These are phyloP conservation scores for Paxillus involutus DNA, from an alignment of 768 basidiomycete genomes.

Conservation along the genomic window DNA sequence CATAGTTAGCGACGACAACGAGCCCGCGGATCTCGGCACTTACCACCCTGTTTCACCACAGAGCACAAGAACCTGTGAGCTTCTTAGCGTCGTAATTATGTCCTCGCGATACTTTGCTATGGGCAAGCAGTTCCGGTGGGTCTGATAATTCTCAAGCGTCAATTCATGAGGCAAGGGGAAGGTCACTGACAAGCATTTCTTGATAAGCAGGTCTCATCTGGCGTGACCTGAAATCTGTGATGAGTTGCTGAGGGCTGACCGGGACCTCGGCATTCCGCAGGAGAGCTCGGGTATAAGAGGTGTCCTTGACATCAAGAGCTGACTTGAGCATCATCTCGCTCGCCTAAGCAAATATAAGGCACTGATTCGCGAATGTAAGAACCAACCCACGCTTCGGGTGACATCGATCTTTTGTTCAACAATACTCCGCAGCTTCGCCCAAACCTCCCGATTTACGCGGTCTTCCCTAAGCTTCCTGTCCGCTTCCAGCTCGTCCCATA, in stretches of 20 bases:
- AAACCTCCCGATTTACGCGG: conserved; percentile 60
- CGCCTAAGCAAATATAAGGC: conserved; percentile 14
- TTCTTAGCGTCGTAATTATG: conserved; percentile 69
- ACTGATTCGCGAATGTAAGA: background rate
- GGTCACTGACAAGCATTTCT: conserved; percentile 76
- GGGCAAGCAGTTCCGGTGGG: conserved; percentile 74
- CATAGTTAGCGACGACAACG: conserved; percentile 1
- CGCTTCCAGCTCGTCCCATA: conserved; percentile 89
- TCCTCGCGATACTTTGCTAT: conserved; percentile 80
- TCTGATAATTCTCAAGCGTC: conserved; percentile 37
- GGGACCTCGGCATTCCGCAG: conserved; percentile 5
- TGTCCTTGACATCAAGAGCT: conserved; percentile 13
- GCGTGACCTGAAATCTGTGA: conserved; percentile 58
- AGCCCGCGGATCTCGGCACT: conserved; percentile 39
- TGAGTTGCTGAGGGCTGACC: conserved; percentile 49
- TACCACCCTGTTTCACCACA: conserved; percentile 82
- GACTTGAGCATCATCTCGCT: conserved; percentile 20
- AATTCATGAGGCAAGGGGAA: background rate
- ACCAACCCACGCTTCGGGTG: conserved; percentile 40
- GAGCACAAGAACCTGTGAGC: conserved; percentile 82
- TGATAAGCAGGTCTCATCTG: conserved; percentile 69
- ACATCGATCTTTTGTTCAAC: conserved; percentile 57
- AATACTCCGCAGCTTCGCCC: conserved; percentile 68
- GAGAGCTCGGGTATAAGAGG: conserved; percentile 2
- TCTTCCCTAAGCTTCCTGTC: conserved; percentile 62